These are phyloP conservation scores for Petunia secreta DNA, from an alignment of 257 asterid genomes.

Conservation along the genomic window DNA sequence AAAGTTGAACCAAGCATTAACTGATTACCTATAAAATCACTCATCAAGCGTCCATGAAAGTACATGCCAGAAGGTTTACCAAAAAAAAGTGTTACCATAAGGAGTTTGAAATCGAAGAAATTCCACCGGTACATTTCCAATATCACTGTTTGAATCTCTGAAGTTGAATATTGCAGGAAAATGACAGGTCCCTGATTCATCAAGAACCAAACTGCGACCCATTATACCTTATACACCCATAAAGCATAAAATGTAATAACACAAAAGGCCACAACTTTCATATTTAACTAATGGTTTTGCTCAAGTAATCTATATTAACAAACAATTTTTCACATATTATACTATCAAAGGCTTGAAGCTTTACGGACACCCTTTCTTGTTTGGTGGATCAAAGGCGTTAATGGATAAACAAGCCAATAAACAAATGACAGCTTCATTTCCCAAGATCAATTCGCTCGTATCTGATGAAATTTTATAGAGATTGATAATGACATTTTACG, in stretches of 20 bases:
- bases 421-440: no score
- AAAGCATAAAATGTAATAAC: neutral
- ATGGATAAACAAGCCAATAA: no score
- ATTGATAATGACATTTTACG: no score
- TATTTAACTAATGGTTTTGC: no score
- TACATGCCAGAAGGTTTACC: constrained; percentile 28
- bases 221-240: neutral
- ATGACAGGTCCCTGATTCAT: neutral
- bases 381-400: no score
- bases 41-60: constrained; percentile 24
- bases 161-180: constrained; percentile 34
- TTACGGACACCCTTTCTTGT: no score
- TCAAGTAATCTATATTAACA: no score
- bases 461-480: no score
- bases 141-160: constrained; percentile 30
- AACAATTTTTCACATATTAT: no score
- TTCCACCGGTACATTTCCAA: constrained; percentile 19
- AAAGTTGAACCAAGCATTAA: no score
- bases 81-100: constrained; percentile 25
- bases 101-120: constrained; percentile 9
- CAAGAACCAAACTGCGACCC: neutral
- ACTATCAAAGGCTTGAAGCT: no score
- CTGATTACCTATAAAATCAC: constrained; percentile 24
- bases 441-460: no score
- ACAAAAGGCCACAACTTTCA: neutral